Conservation (phyloP, 2,329 filamentous ascomycete species). For the Scedosporium aurantiacum region DNA sequence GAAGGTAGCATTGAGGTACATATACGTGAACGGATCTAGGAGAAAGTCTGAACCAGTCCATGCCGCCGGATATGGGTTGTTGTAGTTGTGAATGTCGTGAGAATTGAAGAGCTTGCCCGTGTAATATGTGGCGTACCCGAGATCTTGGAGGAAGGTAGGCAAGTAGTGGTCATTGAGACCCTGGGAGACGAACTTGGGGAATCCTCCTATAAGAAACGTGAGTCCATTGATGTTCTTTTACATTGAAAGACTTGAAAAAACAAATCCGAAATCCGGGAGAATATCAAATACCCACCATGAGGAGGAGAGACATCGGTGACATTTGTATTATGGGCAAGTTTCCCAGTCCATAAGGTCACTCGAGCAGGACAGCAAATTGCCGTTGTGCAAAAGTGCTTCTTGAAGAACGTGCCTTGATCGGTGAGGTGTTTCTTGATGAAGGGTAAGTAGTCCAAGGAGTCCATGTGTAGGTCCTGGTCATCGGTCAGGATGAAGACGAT, state of each 20-base stretch:
- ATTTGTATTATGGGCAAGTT: conserved; percentile 53
- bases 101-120: conserved; percentile 45
- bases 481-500: conserved; percentile 57
- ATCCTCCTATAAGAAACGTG: conserved; percentile 19
- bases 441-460: conserved; percentile 49
- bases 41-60: conserved; percentile 47
- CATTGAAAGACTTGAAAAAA: no score
- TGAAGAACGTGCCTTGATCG: conserved; percentile 45
- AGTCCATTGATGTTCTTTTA: no score
- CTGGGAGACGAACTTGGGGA: conserved; percentile 38
- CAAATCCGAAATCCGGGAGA: conserved; percentile 12
- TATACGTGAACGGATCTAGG: conserved; percentile 56
- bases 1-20: conserved; percentile 55
- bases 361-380: conserved; percentile 55
- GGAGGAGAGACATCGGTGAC: conserved; percentile 41
- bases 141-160: conserved; percentile 38
- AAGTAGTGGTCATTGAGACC: conserved; percentile 39
- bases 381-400: conserved; percentile 53
- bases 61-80: conserved; percentile 39
- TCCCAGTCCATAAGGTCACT: conserved; percentile 49
- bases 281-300: conserved; percentile 41
- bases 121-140: conserved; percentile 42
- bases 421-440: conserved; percentile 41
- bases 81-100: conserved; percentile 36
- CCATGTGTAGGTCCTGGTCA: conserved; percentile 52